A percentile compares a stretch with the other conserved stretches of the same genome.
Evolutionary conservation across 2,329 filamentous ascomycete species (phyloP).

Genomic region (Hypomyces perniciosus): DNA sequence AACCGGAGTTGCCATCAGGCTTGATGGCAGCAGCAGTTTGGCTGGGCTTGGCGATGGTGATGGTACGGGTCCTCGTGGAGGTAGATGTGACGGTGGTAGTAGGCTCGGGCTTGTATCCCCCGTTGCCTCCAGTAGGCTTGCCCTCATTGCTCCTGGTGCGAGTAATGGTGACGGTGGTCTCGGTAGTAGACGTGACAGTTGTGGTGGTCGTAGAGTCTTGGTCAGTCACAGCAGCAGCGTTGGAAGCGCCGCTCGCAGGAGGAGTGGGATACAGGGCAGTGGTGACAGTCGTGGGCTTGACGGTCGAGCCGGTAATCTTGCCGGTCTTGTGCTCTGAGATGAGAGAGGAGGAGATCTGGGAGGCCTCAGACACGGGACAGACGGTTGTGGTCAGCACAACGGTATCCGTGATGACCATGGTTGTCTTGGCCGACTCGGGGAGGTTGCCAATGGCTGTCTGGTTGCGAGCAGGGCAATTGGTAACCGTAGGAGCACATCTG

Average conservation of each 20-base stretch:
- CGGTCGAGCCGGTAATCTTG: slow-evolving; percentile 33
- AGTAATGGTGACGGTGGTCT: slow-evolving; percentile 31
- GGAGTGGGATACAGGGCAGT: slow-evolving; percentile 16
- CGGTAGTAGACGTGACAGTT: slow-evolving; percentile 37
- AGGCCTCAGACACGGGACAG: slow-evolving; percentile 40
- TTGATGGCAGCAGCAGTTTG: slow-evolving; percentile 7
- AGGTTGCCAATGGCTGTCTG: slow-evolving; percentile 28
- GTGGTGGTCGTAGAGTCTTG: slow-evolving; percentile 33
- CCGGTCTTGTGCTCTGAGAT: slow-evolving; percentile 31
- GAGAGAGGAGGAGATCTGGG: slow-evolving; percentile 35
- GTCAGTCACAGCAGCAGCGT: slow-evolving; percentile 14
- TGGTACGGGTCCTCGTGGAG: slow-evolving; percentile 29
- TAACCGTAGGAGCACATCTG: slow-evolving; percentile 51
- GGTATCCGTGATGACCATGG: slow-evolving; percentile 33
- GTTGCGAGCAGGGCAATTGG: slow-evolving; percentile 44
- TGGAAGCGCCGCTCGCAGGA: slow-evolving; percentile 15
- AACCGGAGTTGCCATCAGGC: slow-evolving; percentile 11
- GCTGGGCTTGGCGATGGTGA: slow-evolving; percentile 27
- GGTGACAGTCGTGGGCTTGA: slow-evolving; percentile 25
- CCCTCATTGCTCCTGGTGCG: slow-evolving; percentile 16
- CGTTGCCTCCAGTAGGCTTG: slow-evolving; percentile 1
- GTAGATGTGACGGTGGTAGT: slow-evolving; percentile 35
- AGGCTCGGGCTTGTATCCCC: slow-evolving; percentile 16
- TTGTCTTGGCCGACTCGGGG: slow-evolving; percentile 29
- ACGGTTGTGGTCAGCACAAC: slow-evolving; percentile 35